phyloP scores from a whole-genome alignment of 192 early-diverging fungal genomes.

The Gamsiella multidivaricata region DNA sequence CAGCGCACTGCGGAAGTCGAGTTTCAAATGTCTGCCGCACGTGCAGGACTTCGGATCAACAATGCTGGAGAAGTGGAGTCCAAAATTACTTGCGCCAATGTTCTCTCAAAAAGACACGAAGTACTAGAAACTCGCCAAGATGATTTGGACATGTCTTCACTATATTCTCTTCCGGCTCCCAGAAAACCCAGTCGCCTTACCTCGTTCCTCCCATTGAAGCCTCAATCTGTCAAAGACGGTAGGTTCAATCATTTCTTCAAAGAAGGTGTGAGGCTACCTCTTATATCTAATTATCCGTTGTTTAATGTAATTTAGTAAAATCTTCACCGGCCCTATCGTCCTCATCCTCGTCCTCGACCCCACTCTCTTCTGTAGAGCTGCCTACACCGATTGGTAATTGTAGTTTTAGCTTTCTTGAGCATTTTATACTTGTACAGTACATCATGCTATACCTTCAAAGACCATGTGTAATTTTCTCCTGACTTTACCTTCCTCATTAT shows the following conservation, averaged over 20 bases:
- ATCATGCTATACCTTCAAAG: conserved; percentile 23
- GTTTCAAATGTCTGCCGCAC: no score
- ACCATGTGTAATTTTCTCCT: conserved; percentile 33
- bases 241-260: conserved; percentile 27
- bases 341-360: conserved; percentile 31
- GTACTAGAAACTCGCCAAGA: conserved; percentile 22
- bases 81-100: no score
- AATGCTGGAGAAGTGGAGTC: no score
- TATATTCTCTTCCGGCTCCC: conserved; percentile 21
- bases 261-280: conserved; percentile 23
- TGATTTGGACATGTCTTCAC: conserved; percentile 32
- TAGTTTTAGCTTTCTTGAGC: conserved; percentile 24
- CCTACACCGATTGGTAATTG: conserved; percentile 24
- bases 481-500: conserved; percentile 36
- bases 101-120: no score
- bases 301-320: conserved; percentile 32
- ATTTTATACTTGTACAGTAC: conserved; percentile 22
- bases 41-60: no score
- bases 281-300: conserved; percentile 30
- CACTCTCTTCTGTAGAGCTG: conserved; percentile 22
- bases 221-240: conserved; percentile 38
- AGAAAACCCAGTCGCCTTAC: conserved; percentile 41
- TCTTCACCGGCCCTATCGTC: conserved; percentile 28
- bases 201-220: conserved; percentile 23
- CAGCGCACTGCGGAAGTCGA: no score